phyloP scores from a whole-genome alignment of 2,329 filamentous ascomycete genomes.

The Fusarium duplospermum region DNA sequence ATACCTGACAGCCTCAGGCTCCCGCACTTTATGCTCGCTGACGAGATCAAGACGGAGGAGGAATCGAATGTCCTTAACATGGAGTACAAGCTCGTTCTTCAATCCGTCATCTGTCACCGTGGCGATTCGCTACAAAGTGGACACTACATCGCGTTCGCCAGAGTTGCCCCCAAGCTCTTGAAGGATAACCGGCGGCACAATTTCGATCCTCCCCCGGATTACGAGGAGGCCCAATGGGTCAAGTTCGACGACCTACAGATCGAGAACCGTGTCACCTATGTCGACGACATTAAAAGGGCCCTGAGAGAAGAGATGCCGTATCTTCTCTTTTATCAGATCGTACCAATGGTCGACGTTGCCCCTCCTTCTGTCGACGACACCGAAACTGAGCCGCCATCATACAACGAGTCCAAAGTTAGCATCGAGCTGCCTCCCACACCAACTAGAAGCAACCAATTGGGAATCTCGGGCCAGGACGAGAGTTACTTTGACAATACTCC shows the following conservation, averaged over 20 bases:
- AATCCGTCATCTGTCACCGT: constrained; percentile 92
- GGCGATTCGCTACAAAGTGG: constrained; percentile 88
- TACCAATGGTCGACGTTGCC: constrained; percentile 81
- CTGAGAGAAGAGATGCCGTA: constrained; percentile 92
- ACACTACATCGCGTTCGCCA: constrained; percentile 89
- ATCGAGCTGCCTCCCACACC: constrained; percentile 49
- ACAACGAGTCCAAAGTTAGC: constrained; percentile 63
- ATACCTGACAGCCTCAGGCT: constrained; percentile 85
- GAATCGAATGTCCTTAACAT: constrained; percentile 74
- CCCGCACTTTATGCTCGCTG: constrained; percentile 86
- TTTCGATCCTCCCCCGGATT: constrained; percentile 70
- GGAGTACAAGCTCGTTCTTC: constrained; percentile 93
- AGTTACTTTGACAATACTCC: constrained; percentile 45
- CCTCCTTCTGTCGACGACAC: constrained; percentile 60
- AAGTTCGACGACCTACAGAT: constrained; percentile 88
- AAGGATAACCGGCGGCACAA: constrained; percentile 69
- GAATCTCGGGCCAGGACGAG: constrained; percentile 30
- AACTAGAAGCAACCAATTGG: constrained; percentile 30
- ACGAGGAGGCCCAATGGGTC: constrained; percentile 84
- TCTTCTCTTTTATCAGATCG: constrained; percentile 93
- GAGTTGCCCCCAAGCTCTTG: constrained; percentile 74
- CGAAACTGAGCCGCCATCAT: constrained; percentile 67
- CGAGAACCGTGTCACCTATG: constrained; percentile 75
- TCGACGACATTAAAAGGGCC: constrained; percentile 81
- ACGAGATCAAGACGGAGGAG: constrained; percentile 74